Conservation (phyloP, 1,284 basidiomycete species). For the Cryptococcus sp. region DNA sequence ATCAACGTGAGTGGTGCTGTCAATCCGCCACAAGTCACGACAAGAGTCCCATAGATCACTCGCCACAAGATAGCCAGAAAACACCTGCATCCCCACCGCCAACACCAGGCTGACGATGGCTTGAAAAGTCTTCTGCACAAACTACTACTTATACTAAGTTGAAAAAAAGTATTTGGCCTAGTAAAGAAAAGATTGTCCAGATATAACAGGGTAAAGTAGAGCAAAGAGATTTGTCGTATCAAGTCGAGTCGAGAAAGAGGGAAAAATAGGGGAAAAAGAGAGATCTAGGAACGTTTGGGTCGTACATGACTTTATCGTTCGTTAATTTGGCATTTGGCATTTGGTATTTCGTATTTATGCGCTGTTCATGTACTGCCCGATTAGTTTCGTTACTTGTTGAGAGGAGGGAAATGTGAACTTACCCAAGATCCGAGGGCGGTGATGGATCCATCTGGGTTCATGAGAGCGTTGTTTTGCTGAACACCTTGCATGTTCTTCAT, state of each 20-base stretch:
- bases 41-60: too few relatives aligned
- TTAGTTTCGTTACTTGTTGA: background rate
- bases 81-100: background rate
- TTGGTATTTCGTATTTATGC: background rate
- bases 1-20: too few relatives aligned
- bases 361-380: conserved; percentile 2
- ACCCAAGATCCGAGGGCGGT: conserved; percentile 43
- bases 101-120: background rate
- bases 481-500: conserved; percentile 67
- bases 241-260: background rate
- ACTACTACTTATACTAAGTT: background rate
- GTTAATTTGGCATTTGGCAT: background rate
- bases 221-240: too few relatives aligned
- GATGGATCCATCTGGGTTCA: conserved; percentile 39
- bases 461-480: conserved; percentile 58
- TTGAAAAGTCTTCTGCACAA: background rate
- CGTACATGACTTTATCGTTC: background rate
- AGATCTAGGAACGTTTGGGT: background rate
- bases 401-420: conserved; percentile 6
- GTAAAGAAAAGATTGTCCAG: background rate
- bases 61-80: background rate
- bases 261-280: background rate
- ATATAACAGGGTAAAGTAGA: background rate
- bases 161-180: too few relatives aligned
- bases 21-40: too few relatives aligned